These are phyloP conservation scores for Botrytis pseudocinerea DNA, from an alignment of 2,329 filamentous ascomycete genomes.

Conservation along the genomic window DNA sequence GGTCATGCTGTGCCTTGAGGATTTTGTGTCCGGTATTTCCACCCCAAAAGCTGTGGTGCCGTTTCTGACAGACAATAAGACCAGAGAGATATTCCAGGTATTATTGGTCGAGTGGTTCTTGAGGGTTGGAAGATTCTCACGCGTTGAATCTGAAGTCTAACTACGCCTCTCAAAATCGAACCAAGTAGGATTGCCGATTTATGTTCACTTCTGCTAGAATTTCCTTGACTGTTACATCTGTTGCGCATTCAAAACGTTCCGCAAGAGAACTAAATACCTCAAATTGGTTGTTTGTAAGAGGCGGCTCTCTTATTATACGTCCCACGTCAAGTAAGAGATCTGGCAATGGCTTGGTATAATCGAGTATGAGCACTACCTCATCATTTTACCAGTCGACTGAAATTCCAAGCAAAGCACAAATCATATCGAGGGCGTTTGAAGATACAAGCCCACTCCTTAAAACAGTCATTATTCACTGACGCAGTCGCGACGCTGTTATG, in stretches of 20 bases:
- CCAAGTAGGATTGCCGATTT: no score
- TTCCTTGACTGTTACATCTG: not conserved
- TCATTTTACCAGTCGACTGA: not conserved
- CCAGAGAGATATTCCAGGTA: not conserved
- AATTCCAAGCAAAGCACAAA: not conserved
- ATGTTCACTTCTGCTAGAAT: no score
- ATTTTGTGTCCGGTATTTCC: not conserved
- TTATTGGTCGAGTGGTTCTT: not conserved
- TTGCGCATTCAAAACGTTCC: not conserved
- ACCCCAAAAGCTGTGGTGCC: not conserved
- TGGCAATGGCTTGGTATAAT: not conserved
- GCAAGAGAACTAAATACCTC: not conserved
- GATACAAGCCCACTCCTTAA: no score
- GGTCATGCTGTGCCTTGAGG: not conserved
- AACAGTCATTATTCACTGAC: not conserved
- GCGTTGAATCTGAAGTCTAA: not conserved
- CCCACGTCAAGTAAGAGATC: not conserved
- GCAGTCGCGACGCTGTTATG: not conserved
- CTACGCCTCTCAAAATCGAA: no score
- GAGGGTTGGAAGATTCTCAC: not conserved
- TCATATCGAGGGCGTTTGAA: not conserved
- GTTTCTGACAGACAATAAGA: not conserved
- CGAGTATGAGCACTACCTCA: not conserved
- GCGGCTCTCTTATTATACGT: not conserved
- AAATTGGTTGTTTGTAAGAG: accelerated